Conservation (phyloP, 1,139 yeast genomes). For the Meyerozyma sp. region DNA sequence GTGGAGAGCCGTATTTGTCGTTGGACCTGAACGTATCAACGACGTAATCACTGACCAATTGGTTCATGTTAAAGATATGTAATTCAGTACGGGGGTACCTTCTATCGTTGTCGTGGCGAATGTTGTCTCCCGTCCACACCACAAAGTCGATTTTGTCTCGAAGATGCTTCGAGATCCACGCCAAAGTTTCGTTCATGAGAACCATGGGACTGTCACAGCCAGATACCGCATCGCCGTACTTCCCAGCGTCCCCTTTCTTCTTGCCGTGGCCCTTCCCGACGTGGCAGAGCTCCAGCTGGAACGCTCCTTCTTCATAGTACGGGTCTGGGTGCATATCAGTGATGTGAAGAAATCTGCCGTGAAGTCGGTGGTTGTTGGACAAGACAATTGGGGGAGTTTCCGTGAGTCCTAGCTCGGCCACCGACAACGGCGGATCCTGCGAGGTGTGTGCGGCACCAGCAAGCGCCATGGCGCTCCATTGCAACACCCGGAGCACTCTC, state of each 20-base stretch:
- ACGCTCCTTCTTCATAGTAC: constrained; percentile 51
- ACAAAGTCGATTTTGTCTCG: constrained; percentile 78
- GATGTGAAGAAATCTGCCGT: constrained; percentile 77
- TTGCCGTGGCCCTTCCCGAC: constrained; percentile 22
- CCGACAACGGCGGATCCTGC: not conserved
- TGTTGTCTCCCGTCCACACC: constrained; percentile 88
- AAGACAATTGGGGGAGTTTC: not conserved
- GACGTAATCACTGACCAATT: constrained; percentile 50
- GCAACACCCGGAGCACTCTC: not conserved
- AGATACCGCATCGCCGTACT: constrained; percentile 65
- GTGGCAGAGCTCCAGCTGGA: constrained; percentile 55
- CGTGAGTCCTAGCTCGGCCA: not conserved
- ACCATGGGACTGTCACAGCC: constrained; percentile 71
- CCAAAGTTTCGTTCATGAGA: constrained; percentile 57
- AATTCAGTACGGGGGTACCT: constrained; percentile 63
- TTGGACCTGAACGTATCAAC: constrained; percentile 43
- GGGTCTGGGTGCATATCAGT: constrained; percentile 87
- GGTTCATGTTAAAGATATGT: constrained; percentile 67
- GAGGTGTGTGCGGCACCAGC: not conserved
- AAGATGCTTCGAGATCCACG: constrained; percentile 60
- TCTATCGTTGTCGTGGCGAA: constrained; percentile 81
- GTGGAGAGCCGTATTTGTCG: constrained; percentile 35
- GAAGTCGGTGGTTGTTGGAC: constrained; percentile 17
- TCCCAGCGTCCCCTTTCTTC: constrained; percentile 44
- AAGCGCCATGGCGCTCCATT: not conserved